phyloP scores from a whole-genome alignment of 768 basidiomycete genomes.

The Podaxis mareebaensis region DNA sequence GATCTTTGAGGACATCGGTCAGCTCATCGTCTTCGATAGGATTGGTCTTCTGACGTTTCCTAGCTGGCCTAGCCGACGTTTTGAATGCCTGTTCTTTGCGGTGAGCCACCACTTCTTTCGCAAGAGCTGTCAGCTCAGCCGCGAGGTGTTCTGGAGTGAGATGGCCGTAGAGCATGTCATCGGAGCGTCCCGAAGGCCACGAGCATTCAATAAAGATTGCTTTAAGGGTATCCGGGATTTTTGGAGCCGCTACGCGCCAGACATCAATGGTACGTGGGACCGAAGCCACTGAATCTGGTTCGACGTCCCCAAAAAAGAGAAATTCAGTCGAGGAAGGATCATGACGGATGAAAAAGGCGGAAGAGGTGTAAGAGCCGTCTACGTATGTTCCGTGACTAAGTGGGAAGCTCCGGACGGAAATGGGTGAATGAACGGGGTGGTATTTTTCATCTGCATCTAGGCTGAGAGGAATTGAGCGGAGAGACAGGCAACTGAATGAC shows the following conservation, averaged over 20 bases:
- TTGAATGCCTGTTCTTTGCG: conserved; percentile 35
- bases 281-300: conserved; percentile 72
- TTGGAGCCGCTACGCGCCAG: conserved; percentile 81
- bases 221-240: conserved; percentile 66
- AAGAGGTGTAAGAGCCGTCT: conserved; percentile 63
- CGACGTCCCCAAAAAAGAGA: conserved; percentile 94
- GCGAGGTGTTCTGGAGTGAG: conserved; percentile 79
- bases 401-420: conserved; percentile 68
- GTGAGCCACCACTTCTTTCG: conserved; percentile 53
- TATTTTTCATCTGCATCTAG: conserved; percentile 56
- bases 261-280: conserved; percentile 64
- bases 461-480: conserved; percentile 29
- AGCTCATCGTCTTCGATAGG: conserved; percentile 44
- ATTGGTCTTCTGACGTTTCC: conserved; percentile 42
- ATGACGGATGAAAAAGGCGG: conserved; percentile 85
- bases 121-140: conserved; percentile 71
- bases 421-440: conserved; percentile 46
- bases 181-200: conserved; percentile 70
- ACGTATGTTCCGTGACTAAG: conserved; percentile 70
- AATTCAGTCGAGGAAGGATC: conserved; percentile 66
- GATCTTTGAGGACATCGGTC: conserved; percentile 52
- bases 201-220: conserved; percentile 97
- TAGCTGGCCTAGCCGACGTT: conserved; percentile 28
- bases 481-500: not conserved
- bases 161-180: conserved; percentile 79